phyloP scores from a whole-genome alignment of 1,284 basidiomycete genomes.

The Rugosomyces carneus region DNA sequence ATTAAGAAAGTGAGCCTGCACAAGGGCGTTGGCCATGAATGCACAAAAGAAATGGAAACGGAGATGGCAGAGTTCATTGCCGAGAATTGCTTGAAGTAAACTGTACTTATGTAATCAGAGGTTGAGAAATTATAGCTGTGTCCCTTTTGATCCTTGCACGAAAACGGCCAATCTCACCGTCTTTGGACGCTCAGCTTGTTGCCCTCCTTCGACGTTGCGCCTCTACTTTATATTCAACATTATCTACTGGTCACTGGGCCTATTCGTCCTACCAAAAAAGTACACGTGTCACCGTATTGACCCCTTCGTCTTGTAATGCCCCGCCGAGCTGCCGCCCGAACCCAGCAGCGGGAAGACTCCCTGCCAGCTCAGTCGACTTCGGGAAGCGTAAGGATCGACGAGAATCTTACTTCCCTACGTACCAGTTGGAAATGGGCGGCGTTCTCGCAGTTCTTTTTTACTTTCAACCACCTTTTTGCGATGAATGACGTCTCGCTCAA shows the following conservation, averaged over 20 bases:
- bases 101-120: background rate
- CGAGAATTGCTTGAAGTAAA: constrained; percentile 16
- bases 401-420: constrained; percentile 44
- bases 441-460: constrained; percentile 76
- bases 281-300: constrained; percentile 10
- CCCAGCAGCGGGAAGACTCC: constrained; percentile 18
- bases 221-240: background rate
- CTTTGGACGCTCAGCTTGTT: constrained; percentile 12
- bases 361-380: constrained; percentile 18
- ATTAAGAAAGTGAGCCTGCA: constrained; percentile 43
- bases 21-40: constrained; percentile 46
- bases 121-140: constrained; percentile 7
- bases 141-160: constrained; percentile 14
- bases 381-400: constrained; percentile 27
- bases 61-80: constrained; percentile 42
- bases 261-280: background rate
- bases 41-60: constrained; percentile 44
- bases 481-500: constrained; percentile 62
- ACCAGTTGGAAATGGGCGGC: constrained; percentile 82
- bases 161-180: constrained; percentile 15
- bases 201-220: constrained; percentile 1
- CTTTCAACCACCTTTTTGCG: constrained; percentile 61
- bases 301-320: constrained; percentile 26
- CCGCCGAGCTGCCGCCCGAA: constrained; percentile 29
- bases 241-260: background rate